phyloP scores from a whole-genome alignment of 2,329 filamentous ascomycete genomes.

The Fusarium chaquense region DNA sequence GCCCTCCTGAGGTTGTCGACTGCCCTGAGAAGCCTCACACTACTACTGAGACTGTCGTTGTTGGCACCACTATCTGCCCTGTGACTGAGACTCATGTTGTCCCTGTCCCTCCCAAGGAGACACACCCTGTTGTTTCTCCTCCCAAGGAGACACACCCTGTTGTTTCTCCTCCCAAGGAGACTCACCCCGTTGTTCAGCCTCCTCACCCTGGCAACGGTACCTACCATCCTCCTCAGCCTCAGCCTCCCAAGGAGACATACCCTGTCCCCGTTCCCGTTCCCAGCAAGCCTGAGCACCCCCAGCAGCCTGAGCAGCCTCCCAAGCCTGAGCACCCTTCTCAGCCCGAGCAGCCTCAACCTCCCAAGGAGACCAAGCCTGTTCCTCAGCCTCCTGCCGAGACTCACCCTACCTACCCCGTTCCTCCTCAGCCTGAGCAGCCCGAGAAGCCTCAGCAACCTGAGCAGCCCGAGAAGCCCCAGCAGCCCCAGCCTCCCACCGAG shows the following conservation, averaged over 20 bases:
- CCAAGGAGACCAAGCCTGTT: conserved; percentile 16
- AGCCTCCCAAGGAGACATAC: conserved; percentile 25
- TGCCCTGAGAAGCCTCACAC: conserved; percentile 33
- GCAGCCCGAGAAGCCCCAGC: conserved; percentile 7
- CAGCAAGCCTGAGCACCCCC: conserved; percentile 7
- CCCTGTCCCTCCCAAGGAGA: conserved; percentile 9
- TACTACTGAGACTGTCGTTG: conserved; percentile 34
- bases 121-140: background rate
- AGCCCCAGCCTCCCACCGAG: conserved; percentile 2
- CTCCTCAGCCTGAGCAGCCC: conserved; percentile 5
- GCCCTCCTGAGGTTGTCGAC: conserved; percentile 29
- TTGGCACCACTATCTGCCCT: conserved; percentile 41
- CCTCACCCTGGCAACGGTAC: conserved; percentile 28
- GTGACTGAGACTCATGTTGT: conserved; percentile 26
- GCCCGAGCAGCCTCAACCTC: background rate
- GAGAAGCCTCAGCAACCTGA: conserved; percentile 8
- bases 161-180: conserved; percentile 9
- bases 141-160: conserved; percentile 8
- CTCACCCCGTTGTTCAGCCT: conserved; percentile 13
- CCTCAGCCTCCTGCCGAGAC: conserved; percentile 10
- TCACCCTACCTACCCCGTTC: conserved; percentile 4
- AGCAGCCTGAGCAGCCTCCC: conserved; percentile 3
- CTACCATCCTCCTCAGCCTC: conserved; percentile 29
- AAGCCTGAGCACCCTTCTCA: conserved; percentile 6
- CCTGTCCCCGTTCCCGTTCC: conserved; percentile 6